Evolutionary conservation across 2,329 filamentous ascomycete genomes (phyloP).

Genomic region (Trichophyton mentagrophytes): DNA sequence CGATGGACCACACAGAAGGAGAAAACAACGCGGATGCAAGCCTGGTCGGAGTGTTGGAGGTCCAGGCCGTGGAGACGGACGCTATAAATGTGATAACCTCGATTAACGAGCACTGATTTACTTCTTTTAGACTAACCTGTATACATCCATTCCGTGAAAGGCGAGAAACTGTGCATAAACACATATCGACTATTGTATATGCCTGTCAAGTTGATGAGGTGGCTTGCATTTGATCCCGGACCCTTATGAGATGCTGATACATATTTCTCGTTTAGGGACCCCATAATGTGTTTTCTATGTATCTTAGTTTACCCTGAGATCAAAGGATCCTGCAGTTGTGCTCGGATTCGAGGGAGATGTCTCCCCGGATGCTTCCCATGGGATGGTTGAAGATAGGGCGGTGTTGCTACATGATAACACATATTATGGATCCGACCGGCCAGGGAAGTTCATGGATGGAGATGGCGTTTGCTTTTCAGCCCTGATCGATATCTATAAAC

Average conservation of each 20-base stretch:
- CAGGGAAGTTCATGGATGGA: neutral
- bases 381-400: neutral
- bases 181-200: neutral
- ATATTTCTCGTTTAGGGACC: neutral
- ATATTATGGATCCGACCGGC: neutral
- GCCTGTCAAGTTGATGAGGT: neutral
- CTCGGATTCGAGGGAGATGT: neutral
- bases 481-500: neutral
- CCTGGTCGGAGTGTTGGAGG: neutral
- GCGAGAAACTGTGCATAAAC: neutral
- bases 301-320: neutral
- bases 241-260: neutral
- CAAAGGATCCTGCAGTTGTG: neutral
- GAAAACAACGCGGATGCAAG: neutral
- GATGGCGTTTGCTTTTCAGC: neutral
- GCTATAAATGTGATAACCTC: neutral
- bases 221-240: neutral
- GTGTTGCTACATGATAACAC: neutral
- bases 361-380: neutral
- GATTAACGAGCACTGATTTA: neutral
- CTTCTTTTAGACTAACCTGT: neutral
- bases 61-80: neutral
- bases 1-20: neutral
- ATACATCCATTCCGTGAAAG: neutral
- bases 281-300: neutral